These are phyloP conservation scores for Colletotrichum musicola DNA, from an alignment of 2,329 filamentous ascomycete genomes.

Conservation along the genomic window DNA sequence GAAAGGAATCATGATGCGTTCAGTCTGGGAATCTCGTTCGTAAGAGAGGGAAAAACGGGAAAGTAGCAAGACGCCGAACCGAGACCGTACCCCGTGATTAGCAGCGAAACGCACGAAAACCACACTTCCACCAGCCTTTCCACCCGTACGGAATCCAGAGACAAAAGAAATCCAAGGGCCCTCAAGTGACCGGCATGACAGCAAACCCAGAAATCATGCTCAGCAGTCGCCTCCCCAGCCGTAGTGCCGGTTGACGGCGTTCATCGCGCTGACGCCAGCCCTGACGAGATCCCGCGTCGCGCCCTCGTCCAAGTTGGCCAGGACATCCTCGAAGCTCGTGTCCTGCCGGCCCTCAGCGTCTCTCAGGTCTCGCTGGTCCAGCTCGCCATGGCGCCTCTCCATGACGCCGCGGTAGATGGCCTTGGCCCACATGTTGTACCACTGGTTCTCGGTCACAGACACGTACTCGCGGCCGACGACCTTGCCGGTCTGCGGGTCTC, in stretches of 20 bases:
- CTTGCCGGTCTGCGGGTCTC: constrained; percentile 29
- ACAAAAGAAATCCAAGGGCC: not conserved
- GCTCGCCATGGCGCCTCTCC: constrained; percentile 65
- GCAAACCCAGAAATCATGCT: not conserved
- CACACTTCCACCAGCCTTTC: not conserved
- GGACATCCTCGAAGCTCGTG: constrained; percentile 45
- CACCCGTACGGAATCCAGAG: not conserved
- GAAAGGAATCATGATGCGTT: constrained; percentile 28
- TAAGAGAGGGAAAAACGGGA: constrained; percentile 1
- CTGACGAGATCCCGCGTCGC: constrained; percentile 59
- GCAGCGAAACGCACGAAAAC: not conserved
- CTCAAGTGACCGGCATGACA: too few species aligned
- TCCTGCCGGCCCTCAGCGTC: constrained; percentile 55
- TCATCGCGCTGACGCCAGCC: constrained; percentile 64
- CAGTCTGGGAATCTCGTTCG: constrained; percentile 31
- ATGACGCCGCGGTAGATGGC: constrained; percentile 71
- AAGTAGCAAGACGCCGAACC: constrained; percentile 5
- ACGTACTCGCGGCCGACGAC: constrained; percentile 59
- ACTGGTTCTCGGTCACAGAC: constrained; percentile 68
- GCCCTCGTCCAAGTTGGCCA: constrained; percentile 51
- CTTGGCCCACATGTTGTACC: constrained; percentile 73
- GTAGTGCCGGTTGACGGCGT: constrained; percentile 64
- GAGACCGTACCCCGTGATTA: constrained; percentile 4
- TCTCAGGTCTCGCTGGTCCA: constrained; percentile 69
- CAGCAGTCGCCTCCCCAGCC: constrained; percentile 61